These are phyloP conservation scores for Emmonsia crescens DNA, from an alignment of 2,329 filamentous ascomycete genomes.

Conservation along the genomic window DNA sequence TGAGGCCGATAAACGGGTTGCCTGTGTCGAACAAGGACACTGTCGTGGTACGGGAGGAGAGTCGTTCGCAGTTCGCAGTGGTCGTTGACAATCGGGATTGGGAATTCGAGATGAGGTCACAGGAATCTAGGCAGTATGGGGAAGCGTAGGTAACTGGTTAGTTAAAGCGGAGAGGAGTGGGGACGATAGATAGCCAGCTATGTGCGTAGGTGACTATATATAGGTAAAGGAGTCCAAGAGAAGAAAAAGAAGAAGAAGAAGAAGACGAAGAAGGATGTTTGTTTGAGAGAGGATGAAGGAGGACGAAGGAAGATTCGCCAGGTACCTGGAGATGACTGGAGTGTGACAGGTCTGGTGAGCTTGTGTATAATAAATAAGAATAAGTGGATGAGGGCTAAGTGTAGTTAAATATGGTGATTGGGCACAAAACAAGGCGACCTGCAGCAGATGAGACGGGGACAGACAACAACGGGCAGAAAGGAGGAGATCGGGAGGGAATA, in stretches of 20 bases:
- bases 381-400: too few relatives aligned
- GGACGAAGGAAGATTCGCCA: neutral
- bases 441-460: constrained; percentile 1
- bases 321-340: constrained; percentile 1
- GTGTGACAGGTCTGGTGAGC: constrained; percentile 1
- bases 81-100: neutral
- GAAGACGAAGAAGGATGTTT: neutral
- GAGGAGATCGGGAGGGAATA: too few relatives aligned
- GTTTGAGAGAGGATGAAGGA: neutral
- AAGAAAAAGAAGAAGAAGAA: neutral
- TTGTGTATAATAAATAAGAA: neutral
- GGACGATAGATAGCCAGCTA: neutral
- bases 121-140: neutral
- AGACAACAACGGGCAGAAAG: neutral
- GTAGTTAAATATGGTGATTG: too few relatives aligned
- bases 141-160: neutral
- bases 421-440: constrained; percentile 1
- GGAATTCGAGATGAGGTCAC: neutral
- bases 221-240: neutral
- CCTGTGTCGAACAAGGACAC: neutral
- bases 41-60: neutral
- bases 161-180: neutral
- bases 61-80: neutral
- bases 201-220: neutral
- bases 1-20: neutral